Evolutionary conservation across 352 stramenopile genomes (phyloP), one percentile per base, ranked within the genome.

Genomic region (Phytopythium kandeliae): DNA sequence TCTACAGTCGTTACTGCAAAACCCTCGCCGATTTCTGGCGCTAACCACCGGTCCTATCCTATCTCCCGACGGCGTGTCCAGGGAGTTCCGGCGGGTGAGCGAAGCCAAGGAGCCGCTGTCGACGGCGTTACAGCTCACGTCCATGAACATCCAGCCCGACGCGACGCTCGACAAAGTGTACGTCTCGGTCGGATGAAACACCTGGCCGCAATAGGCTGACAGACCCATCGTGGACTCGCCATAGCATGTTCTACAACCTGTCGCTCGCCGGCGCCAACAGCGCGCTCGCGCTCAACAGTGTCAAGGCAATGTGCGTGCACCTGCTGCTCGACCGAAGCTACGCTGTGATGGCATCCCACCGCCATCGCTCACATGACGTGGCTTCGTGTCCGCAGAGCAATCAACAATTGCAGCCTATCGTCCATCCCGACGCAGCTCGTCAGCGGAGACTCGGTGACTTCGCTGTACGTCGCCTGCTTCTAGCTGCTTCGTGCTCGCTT

Each of bases 341-440:
- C n/a, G n/a, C n/a, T n/a, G n/a, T n/a, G n/a, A n/a, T n/a, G n/a
- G 22, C 26, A 11, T 1, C 11, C 17, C 13, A n/a, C 12, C 15
- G 44, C 36, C 19, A 10, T 24, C 33, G n/a, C 50, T 60, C 38
- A 38, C 31, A 19, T 57, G 12, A 28, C 38, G 6, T 38, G 41
- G 28, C 25, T 49, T 12, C 37, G 22, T 16, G 40, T 30, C 19
- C 48, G 46, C 46, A 89, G 78, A 50, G 63, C 64, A 31, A 72
- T 89, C 57, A 82, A 77, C 64, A 84, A 86, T 57, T 89, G 78
- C 65, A 78, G 68, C 19, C 64, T 89, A 28, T 68, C 62, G 59
- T 57, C 65, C n/a, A 80, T 89, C 43, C 78, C 78, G 3, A 74
- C 63, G 0, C 56, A 72, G 54, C 70, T 79, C 19, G 33, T 85